Base-by-base conservation (phyloP, 352 stramenopile species). In the Pythium vanterpoolii region DNA sequence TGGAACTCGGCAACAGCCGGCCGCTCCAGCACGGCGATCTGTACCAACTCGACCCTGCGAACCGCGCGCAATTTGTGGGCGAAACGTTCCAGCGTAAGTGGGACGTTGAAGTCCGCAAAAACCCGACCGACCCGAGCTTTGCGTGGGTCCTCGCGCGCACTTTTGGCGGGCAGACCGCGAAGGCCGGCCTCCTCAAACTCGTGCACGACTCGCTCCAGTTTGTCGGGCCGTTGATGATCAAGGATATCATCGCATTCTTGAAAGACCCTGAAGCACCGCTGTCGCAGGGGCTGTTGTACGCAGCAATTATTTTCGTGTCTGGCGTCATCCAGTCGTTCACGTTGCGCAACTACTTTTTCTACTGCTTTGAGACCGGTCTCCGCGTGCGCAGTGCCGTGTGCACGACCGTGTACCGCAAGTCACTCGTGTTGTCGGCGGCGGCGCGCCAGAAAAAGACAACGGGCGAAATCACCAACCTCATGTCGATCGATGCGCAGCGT, bases 391-490 rank as follows among this genome's bases (percentile, higher is more conserved):
- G 76, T 24, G 83, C 83, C 7, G 73, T 93, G 49, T 68, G 77
- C 44, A 91, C 80, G 53, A 74, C 81, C 16, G 83, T 94, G 53
- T 94, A 83, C 82, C 53, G 82, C 70, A 82, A 91, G 72, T 74
- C 90, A 76, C 56, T 98, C 84, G 92, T 83, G 73, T 82, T 77
- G 44, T 98, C 63, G 50, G 87, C 64, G 24, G 90, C 63, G 53
- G 81, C 67, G 60, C 90, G 58, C 44, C 83, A 83, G 83, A 77
- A 90, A 60, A 80, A 76, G 53, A 95, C 79, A 30, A 84, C 91
- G 23, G 96, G 96, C 49, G 92, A 98, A 77, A 98, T 99, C 65
- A 97, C 93, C 13, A 99, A 99, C 68, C 86, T 99, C 31, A 98
- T 99, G 80, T 97, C 91, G 8, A 98, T 98, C 68, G 96, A 99